Conservation (phyloP, 1,284 basidiomycete species). For the Austroboletus novae-zelandiae region DNA sequence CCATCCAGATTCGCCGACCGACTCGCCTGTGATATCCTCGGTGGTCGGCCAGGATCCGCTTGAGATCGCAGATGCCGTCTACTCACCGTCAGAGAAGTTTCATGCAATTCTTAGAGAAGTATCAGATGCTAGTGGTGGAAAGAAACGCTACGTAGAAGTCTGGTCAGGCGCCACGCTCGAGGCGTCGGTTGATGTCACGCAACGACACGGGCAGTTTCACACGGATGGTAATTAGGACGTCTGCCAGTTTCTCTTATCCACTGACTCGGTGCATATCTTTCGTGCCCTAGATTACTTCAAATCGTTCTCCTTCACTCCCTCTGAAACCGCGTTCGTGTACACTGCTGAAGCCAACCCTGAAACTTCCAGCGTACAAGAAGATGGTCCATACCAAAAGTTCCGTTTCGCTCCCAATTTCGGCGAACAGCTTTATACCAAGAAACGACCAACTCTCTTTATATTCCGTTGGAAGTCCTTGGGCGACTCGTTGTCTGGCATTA, state of each 20-base stretch:
- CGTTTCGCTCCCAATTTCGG: conserved; percentile 55
- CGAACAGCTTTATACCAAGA: conserved; percentile 50
- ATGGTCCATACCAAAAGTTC: conserved; percentile 47
- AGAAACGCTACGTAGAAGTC: conserved; percentile 60
- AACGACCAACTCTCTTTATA: conserved; percentile 49
- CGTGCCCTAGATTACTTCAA: conserved; percentile 42
- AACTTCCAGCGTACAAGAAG: conserved; percentile 24
- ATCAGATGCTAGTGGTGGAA: conserved; percentile 24
- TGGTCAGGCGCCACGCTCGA: conserved; percentile 48
- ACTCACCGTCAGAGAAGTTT: conserved; percentile 45
- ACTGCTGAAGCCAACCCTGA: conserved; percentile 50
- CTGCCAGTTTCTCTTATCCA: not conserved
- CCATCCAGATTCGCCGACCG: conserved; percentile 1
- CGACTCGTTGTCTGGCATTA: not conserved
- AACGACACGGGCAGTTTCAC: conserved; percentile 58
- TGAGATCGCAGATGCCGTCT: conserved; percentile 41
- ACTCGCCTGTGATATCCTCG: conserved; percentile 18
- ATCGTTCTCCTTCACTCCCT: conserved; percentile 50
- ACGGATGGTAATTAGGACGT: conserved; percentile 47
- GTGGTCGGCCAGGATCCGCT: conserved; percentile 38
- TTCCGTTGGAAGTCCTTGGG: conserved; percentile 39
- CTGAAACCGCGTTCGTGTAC: conserved; percentile 53
- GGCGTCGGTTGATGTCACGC: conserved; percentile 53
- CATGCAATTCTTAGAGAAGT: conserved; percentile 50
- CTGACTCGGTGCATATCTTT: not conserved